These are phyloP conservation scores for Flaveria floridana DNA, from an alignment of 140 eudicot species.

Conservation along the genomic window DNA sequence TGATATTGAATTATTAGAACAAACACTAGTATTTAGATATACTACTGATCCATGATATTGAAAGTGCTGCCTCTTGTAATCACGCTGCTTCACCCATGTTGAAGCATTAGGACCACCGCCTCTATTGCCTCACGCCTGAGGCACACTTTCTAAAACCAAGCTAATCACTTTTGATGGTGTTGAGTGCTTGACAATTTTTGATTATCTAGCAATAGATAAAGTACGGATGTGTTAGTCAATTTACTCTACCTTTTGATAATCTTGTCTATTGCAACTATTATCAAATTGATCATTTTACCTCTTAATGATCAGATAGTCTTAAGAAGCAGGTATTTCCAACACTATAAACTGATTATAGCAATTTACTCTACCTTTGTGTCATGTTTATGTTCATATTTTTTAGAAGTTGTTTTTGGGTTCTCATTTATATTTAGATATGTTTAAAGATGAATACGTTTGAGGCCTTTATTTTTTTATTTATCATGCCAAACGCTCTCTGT, in stretches of 20 bases:
- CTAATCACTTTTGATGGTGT: neutral
- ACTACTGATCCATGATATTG: neutral
- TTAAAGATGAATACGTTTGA: neutral
- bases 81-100: too few species aligned
- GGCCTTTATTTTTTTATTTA: neutral
- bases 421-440: neutral
- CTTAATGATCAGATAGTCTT: neutral
- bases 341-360: neutral
- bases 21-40: neutral
- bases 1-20: neutral
- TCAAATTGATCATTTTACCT: neutral
- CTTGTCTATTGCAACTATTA: neutral
- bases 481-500: constrained; percentile 8
- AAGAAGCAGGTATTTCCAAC: neutral
- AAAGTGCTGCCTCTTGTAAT: too few species aligned
- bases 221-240: neutral
- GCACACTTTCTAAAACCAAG: too few species aligned
- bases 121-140: too few species aligned
- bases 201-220: neutral
- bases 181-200: neutral
- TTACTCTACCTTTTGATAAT: neutral
- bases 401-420: neutral
- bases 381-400: neutral
- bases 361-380: neutral
- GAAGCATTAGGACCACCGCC: too few species aligned